Evolutionary conservation across 2,329 filamentous ascomycete species (phyloP), one percentile per base, ranked within the genome.

Genomic region (Hypomyces rosellus): DNA sequence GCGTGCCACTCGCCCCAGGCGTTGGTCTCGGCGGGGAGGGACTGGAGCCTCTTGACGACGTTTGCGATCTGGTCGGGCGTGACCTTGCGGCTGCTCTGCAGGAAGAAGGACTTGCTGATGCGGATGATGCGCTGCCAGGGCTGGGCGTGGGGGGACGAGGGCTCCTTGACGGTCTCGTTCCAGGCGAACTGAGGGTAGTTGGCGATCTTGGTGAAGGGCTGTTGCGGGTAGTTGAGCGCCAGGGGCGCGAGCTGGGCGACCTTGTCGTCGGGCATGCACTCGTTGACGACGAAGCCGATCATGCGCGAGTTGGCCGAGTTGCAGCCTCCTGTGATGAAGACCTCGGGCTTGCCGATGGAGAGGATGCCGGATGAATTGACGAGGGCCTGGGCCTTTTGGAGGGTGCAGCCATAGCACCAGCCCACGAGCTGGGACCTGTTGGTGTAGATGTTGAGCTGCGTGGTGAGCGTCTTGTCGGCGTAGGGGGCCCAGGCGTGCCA

Each of bases 401-500:
- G 20, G 13, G 30, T 13, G 22, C 48, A 46, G 14, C 54, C 54
- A 11, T 46, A 44, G 37, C 46, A 51, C 54, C 54, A 55, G 38
- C 45, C 54, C 15, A 54, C 16, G 16, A 55, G n/a, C 44, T 51
- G 25, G 15, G 43, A 36, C 12, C 34, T 22, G 51, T 54, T 38
- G 18, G 36, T 37, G 41, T 43, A 49, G 15, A 55, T 33, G 46
- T 53, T 53, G 34, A 55, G 25, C 39, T 48, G 42, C 15, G 34
- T 43, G 20, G 39, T 54, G 45, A 56, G 49, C 2, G 46, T 16
- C 3, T 18, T 16, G 33, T 53, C 50, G 4, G 50, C 34, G 11
- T 46, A 25, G 4, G 54, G 54, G 16, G 55, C 53, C 55, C 55
- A 57, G 16, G 34, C 55, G 16, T 54, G 33, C 46, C 49, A 57